These are phyloP conservation scores for Phytophthora pisi DNA, from an alignment of 352 stramenopile genomes.

Conservation along the genomic window DNA sequence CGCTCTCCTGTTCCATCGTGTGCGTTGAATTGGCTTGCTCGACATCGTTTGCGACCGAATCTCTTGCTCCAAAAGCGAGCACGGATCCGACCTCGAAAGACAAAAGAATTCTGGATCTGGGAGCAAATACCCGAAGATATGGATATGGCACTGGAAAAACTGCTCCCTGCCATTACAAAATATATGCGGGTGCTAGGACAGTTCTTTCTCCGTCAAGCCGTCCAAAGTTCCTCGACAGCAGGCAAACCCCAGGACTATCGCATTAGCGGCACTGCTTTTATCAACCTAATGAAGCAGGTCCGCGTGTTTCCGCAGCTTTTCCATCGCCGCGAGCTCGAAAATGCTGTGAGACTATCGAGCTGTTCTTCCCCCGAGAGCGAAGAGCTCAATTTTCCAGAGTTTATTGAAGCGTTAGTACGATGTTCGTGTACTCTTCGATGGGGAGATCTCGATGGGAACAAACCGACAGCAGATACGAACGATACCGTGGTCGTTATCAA, in stretches of 20 bases:
- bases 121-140: conserved; percentile 37
- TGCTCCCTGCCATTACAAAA: conserved; percentile 46
- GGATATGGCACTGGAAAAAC: conserved; percentile 36
- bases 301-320: conserved; percentile 67
- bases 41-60: conserved; percentile 23
- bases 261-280: conserved; percentile 42
- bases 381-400: conserved; percentile 60
- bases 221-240: conserved; percentile 15
- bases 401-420: conserved; percentile 61
- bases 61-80: conserved; percentile 8
- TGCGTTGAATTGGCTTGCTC: conserved; percentile 24
- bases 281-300: conserved; percentile 58
- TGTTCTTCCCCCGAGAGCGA: conserved; percentile 31
- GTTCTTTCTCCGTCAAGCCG: conserved; percentile 44
- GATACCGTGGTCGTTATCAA: conserved; percentile 53
- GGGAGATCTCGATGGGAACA: conserved; percentile 24
- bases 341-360: conserved; percentile 44
- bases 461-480: conserved; percentile 1
- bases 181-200: conserved; percentile 47
- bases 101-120: conserved; percentile 29
- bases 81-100: conserved; percentile 1
- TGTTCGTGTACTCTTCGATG: conserved; percentile 59
- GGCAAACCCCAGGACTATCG: conserved; percentile 29
- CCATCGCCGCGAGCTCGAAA: conserved; percentile 56
- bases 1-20: neutral